These are phyloP conservation scores for Cardamine occulta DNA, from an alignment of 345 rosid species.

Conservation along the genomic window DNA sequence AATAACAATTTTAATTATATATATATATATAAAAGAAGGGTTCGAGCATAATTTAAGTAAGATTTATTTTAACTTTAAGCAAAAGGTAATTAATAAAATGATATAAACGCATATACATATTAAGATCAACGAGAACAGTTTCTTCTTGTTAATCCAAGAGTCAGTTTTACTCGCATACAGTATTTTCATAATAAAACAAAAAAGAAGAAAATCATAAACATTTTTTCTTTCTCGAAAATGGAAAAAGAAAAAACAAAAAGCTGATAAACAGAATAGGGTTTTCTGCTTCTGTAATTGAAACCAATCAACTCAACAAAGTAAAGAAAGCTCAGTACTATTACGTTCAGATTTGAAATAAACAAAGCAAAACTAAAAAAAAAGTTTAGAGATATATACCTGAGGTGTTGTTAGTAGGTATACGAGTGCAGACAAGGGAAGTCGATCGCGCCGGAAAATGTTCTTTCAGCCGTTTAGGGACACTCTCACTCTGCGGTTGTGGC, in stretches of 20 bases:
- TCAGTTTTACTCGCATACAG: slow-evolving; percentile 41
- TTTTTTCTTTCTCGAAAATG: slow-evolving; percentile 27
- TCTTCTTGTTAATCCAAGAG: slow-evolving; percentile 37
- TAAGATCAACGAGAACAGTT: slow-evolving; percentile 34
- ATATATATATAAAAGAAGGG: background rate
- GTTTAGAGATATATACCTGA: slow-evolving; percentile 24
- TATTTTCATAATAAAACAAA: slow-evolving; percentile 16
- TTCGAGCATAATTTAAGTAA: background rate
- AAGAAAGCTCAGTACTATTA: background rate
- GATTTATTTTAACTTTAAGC: background rate
- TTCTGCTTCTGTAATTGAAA: slow-evolving; percentile 27
- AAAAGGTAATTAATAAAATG: background rate
- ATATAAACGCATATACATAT: slow-evolving; percentile 20
- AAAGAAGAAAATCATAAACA: background rate
- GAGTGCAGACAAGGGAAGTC: slow-evolving; percentile 46
- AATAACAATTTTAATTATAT: background rate
- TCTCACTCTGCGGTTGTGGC: slow-evolving; percentile 2
- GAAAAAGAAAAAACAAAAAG: slow-evolving; percentile 30
- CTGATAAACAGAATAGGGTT: slow-evolving; percentile 40
- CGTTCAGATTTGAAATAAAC: background rate
- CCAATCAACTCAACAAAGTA: slow-evolving; percentile 18
- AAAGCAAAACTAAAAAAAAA: background rate
- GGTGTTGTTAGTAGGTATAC: slow-evolving; percentile 32
- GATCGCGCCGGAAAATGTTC: slow-evolving; percentile 29
- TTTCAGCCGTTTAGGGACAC: slow-evolving; percentile 38